Percentiles rank a stretch among this genome's conserved stretches.
These are phyloP conservation scores for Goffeauzyma gilvescens DNA, from an alignment of 768 basidiomycete genomes.

Conservation along the genomic window DNA sequence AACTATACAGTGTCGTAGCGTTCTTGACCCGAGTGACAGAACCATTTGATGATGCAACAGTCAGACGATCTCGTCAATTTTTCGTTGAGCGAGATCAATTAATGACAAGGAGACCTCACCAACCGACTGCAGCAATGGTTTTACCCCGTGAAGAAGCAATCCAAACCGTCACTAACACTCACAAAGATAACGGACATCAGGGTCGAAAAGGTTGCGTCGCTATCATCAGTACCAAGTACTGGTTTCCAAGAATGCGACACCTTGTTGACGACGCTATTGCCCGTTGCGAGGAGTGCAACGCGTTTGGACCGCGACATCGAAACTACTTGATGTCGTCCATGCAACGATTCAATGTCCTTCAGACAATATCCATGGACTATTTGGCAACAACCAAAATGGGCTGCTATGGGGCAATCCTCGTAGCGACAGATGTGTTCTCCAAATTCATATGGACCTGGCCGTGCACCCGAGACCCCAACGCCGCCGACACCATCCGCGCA, in stretches of 20 bases:
- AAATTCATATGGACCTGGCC: slow-evolving; percentile 4
- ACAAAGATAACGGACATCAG: slow-evolving; percentile 2
- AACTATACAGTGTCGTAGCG: slow-evolving; percentile 1
- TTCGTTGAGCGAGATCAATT: slow-evolving; percentile 7
- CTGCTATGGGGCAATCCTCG: not conserved
- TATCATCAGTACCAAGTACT: not conserved
- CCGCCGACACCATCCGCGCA: not conserved
- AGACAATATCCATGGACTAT: slow-evolving; percentile 1
- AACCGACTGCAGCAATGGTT: not conserved
- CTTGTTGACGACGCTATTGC: not conserved
- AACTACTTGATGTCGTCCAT: not conserved
- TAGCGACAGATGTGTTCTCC: not conserved
- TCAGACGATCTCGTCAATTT: not conserved
- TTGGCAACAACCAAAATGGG: not conserved
- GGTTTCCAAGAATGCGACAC: slow-evolving; percentile 6
- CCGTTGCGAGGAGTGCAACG: not conserved
- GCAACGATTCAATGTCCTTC: not conserved
- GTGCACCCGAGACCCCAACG: not conserved
- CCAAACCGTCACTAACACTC: not conserved
- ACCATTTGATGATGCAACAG: not conserved
- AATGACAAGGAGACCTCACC: not conserved
- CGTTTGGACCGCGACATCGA: not conserved
- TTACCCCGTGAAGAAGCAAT: slow-evolving; percentile 2
- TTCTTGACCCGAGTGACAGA: not conserved
- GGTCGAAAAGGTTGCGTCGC: slow-evolving; percentile 3